phyloP scores from a whole-genome alignment of 345 rosid genomes.

The Lepidium didymum region DNA sequence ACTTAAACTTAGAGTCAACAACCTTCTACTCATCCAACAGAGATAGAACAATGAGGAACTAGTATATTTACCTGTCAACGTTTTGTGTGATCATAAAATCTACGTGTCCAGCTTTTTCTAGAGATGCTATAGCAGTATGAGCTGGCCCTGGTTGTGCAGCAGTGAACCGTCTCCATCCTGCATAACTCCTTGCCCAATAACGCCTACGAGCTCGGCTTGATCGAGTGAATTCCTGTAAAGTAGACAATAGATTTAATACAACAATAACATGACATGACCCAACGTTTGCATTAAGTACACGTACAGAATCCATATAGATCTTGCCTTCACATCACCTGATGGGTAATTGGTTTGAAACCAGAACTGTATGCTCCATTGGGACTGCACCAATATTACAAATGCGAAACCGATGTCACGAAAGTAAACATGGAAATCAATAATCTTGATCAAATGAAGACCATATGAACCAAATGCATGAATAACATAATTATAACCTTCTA shows the following conservation, averaged over 20 bases:
- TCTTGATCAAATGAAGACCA: not conserved
- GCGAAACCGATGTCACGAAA: not conserved
- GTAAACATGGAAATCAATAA: not conserved
- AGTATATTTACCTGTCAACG: conserved; percentile 59
- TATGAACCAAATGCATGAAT: not conserved
- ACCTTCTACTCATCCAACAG: not conserved
- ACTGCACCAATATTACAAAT: conserved; percentile 34
- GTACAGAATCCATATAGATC: conserved; percentile 24
- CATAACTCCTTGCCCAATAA: conserved; percentile 97
- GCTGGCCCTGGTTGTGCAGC: conserved; percentile 70
- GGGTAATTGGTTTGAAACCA: conserved; percentile 93
- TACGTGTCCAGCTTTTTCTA: conserved; percentile 66
- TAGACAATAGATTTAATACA: not conserved
- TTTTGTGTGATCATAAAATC: conserved; percentile 80
- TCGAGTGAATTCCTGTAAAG: conserved; percentile 62
- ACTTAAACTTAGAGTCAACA: not conserved
- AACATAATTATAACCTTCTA: conserved; percentile 51
- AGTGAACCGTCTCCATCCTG: conserved; percentile 85
- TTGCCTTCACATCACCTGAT: conserved; percentile 88
- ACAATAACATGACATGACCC: not conserved
- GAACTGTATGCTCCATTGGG: conserved; percentile 98
- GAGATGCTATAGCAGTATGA: conserved; percentile 75
- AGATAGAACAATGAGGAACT: conserved; percentile 1
- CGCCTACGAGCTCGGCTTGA: conserved; percentile 63
- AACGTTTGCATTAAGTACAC: not conserved